Percentiles rank a stretch among this genome's conserved stretches.
Evolutionary conservation across 139 green algal genomes (phyloP).

Genomic region (Chlamydomonas sp.): DNA sequence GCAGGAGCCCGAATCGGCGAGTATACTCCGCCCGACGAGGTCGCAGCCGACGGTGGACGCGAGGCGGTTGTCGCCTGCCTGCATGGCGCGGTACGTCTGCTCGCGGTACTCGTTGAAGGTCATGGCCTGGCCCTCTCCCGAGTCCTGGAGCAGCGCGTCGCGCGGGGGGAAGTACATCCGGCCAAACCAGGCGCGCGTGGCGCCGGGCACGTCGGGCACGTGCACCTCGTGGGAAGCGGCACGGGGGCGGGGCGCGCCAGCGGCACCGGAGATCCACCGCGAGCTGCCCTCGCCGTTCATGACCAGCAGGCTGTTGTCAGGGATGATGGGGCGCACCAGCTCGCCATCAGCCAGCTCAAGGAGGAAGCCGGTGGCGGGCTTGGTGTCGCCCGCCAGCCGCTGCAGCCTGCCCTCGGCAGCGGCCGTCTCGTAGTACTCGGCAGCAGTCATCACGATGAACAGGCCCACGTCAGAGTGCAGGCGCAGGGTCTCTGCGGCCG

Average conservation of each 20-base stretch:
- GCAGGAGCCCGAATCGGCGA: constrained; percentile 18
- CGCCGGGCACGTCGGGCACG: constrained; percentile 6
- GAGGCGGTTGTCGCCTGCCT: constrained; percentile 5
- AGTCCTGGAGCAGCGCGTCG: not conserved
- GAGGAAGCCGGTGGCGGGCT: constrained; percentile 8
- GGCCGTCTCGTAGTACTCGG: constrained; percentile 11
- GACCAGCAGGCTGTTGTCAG: constrained; percentile 16
- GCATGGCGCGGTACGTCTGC: constrained; percentile 12
- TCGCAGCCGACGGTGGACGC: not conserved
- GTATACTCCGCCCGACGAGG: constrained; percentile 6
- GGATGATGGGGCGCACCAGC: constrained; percentile 18
- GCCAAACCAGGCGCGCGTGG: constrained; percentile 23
- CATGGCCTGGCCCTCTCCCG: not conserved
- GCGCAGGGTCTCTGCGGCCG: not conserved
- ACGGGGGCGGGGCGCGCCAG: not conserved
- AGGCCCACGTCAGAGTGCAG: constrained; percentile 28
- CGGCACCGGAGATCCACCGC: constrained; percentile 14
- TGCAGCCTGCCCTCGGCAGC: not conserved
- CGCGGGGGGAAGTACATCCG: constrained; percentile 25
- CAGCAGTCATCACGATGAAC: constrained; percentile 29
- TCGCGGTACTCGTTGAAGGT: constrained; percentile 25
- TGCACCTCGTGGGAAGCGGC: constrained; percentile 22
- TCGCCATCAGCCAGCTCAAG: constrained; percentile 12
- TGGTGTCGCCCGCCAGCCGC: not conserved
- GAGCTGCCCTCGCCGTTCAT: constrained; percentile 30